Conservation (phyloP, 176 grass and related monocot species). For the Metroxylon sagu region DNA sequence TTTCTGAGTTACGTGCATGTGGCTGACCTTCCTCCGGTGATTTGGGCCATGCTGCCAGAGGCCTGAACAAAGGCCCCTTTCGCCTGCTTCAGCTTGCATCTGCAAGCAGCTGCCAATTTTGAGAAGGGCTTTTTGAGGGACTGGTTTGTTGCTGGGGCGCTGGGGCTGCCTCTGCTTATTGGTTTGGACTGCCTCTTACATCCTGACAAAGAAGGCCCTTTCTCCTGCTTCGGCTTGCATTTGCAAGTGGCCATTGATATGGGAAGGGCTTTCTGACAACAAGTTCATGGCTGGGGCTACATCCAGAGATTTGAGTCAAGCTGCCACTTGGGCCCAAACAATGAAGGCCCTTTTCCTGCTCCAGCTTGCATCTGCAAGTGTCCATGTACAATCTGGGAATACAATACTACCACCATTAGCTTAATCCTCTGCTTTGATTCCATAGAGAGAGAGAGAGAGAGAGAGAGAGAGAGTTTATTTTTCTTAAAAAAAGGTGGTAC, state of each 20-base stretch:
- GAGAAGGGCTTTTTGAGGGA: constrained; percentile 25
- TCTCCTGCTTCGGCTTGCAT: constrained; percentile 45
- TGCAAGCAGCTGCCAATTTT: constrained; percentile 21
- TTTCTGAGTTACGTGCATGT: constrained; percentile 27
- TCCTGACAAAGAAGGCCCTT: constrained; percentile 9
- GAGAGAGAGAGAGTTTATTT: background rate
- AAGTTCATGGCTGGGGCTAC: no score
- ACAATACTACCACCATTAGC: constrained; percentile 24
- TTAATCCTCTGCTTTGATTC: constrained; percentile 24
- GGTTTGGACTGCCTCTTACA: constrained; percentile 30
- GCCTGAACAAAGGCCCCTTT: constrained; percentile 22
- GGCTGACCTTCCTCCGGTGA: constrained; percentile 35
- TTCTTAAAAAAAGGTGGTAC: background rate
- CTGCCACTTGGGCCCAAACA: no score
- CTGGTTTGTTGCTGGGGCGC: constrained; percentile 6
- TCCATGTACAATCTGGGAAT: constrained; percentile 14
- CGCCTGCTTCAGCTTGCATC: constrained; percentile 10
- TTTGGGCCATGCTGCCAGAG: constrained; percentile 24
- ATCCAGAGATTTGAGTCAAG: no score
- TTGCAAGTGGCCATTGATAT: constrained; percentile 12
- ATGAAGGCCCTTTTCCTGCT: no score
- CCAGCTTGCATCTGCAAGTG: no score
- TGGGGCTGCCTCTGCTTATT: constrained; percentile 31
- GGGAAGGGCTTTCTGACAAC: no score
- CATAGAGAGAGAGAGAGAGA: background rate